Evolutionary conservation across 148 eudicot genomes (phyloP).

Genomic region (Fagopyrum homotropicum): DNA sequence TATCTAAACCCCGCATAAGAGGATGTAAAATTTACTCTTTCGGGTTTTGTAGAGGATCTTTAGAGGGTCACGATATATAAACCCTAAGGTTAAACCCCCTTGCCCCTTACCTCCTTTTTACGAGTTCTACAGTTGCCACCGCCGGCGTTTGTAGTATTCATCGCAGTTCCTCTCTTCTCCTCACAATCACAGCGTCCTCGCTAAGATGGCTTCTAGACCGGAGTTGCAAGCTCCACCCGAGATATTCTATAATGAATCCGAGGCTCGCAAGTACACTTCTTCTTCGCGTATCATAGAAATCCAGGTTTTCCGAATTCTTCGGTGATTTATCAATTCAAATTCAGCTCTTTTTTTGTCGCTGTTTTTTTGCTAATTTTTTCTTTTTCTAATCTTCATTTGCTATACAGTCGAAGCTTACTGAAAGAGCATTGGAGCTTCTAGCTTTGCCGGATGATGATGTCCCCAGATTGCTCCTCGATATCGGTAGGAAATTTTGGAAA

Average conservation of each 20-base stretch:
- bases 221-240: constrained; percentile 86
- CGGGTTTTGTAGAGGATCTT: too few species aligned
- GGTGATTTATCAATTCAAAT: neutral
- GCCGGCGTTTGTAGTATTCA: too few species aligned
- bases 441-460: constrained; percentile 81
- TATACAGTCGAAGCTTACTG: constrained; percentile 65
- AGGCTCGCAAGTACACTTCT: constrained; percentile 91
- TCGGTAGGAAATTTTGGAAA: constrained; percentile 33
- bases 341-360: neutral
- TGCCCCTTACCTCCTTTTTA: too few species aligned
- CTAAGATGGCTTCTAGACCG: constrained; percentile 63
- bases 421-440: constrained; percentile 89
- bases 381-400: neutral
- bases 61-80: too few species aligned
- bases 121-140: too few species aligned
- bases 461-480: constrained; percentile 82
- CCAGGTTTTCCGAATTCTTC: constrained; percentile 44
- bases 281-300: constrained; percentile 91
- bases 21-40: too few species aligned
- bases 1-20: too few species aligned
- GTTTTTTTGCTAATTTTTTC: neutral
- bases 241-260: constrained; percentile 73
- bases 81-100: too few species aligned
- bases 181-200: neutral
- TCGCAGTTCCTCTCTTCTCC: too few species aligned